Evolutionary conservation across 305 asterid genomes (phyloP).

Genomic region (Fraxinus nigra): DNA sequence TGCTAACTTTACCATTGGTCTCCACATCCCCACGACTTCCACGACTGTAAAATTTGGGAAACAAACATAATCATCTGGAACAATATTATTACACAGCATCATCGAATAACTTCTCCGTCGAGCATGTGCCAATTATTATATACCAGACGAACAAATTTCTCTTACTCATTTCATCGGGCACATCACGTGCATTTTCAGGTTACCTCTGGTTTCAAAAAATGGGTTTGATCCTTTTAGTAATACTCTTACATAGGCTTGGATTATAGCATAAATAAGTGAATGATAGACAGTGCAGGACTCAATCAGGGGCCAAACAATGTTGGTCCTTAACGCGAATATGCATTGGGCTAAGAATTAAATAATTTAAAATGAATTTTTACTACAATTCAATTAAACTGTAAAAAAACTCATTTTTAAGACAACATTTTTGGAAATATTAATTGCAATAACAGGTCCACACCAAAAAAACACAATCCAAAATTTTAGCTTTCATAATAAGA

Average conservation of each 20-base stretch:
- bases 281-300: not conserved
- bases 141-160: not conserved
- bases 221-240: not conserved
- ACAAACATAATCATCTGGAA: not conserved
- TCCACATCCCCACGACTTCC: not conserved
- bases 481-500: not conserved
- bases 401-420: not conserved
- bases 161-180: not conserved
- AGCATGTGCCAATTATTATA: not conserved
- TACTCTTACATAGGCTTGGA: not conserved
- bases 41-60: not conserved
- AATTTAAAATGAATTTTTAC: not conserved
- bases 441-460: not conserved
- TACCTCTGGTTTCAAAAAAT: not conserved
- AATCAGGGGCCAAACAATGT: not conserved
- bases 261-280: not conserved
- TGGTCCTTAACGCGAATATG: not conserved
- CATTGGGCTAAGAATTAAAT: not conserved
- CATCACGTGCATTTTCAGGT: not conserved
- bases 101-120: not conserved
- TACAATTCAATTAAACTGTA: not conserved
- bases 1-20: not conserved
- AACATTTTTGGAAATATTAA: not conserved
- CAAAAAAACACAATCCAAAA: not conserved
- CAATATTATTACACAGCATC: not conserved